phyloP scores from a whole-genome alignment of 2,329 filamentous ascomycete species.

The Alternaria rosae region DNA sequence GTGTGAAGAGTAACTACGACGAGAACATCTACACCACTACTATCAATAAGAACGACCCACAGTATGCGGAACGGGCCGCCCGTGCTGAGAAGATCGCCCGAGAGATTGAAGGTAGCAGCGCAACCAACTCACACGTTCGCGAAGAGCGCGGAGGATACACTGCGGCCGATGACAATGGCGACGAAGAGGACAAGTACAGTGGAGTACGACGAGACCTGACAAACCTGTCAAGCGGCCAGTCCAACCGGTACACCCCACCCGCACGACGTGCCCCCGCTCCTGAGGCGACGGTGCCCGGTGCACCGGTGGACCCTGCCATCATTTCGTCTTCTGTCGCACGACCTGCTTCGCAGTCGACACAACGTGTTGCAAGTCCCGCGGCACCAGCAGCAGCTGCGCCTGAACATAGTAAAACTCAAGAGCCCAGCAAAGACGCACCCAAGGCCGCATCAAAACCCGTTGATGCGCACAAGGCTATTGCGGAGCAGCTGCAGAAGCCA shows the following conservation, averaged over 20 bases:
- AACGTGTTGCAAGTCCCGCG: constrained; percentile 31
- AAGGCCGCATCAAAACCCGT: constrained; percentile 30
- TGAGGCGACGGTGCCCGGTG: constrained; percentile 76
- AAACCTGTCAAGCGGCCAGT: constrained; percentile 66
- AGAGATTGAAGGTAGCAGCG: constrained; percentile 81
- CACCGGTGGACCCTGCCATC: constrained; percentile 85
- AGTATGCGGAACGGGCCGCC: constrained; percentile 79
- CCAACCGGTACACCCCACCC: constrained; percentile 87
- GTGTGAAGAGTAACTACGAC: constrained; percentile 87
- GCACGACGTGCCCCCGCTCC: constrained; percentile 81
- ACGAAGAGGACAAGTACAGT: constrained; percentile 98
- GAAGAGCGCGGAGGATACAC: constrained; percentile 82
- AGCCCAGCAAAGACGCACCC: constrained; percentile 7
- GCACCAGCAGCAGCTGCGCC: constrained; percentile 27
- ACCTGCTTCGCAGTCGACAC: constrained; percentile 47
- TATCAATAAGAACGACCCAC: constrained; percentile 83
- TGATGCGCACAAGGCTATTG: constrained; percentile 27
- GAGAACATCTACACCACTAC: constrained; percentile 93
- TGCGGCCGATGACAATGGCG: constrained; percentile 70
- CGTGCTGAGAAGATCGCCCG: constrained; percentile 80
- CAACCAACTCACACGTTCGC: constrained; percentile 81
- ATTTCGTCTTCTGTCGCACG: constrained; percentile 81
- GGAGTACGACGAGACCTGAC: constrained; percentile 81
- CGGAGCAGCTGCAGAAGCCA: constrained; percentile 38
- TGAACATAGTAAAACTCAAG: constrained; percentile 20